phyloP scores from a whole-genome alignment of 208 protist species.

The Leptomonas pyrrhocoris region DNA sequence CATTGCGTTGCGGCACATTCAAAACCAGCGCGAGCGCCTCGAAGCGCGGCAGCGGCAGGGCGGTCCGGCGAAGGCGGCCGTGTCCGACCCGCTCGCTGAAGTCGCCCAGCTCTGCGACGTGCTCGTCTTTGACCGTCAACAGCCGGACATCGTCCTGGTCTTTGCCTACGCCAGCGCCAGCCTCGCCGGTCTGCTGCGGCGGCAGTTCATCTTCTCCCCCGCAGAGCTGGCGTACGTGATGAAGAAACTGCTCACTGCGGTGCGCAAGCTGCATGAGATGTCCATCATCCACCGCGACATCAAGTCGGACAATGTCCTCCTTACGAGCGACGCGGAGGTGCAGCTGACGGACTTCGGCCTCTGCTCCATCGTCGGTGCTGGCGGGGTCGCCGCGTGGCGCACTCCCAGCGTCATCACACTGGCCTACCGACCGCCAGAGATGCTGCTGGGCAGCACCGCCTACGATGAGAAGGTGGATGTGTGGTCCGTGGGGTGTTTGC shows the following conservation, averaged over 20 bases:
- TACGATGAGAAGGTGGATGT: conserved; percentile 94
- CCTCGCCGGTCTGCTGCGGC: conserved; percentile 67
- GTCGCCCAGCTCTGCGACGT: conserved; percentile 78
- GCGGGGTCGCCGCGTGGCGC: conserved; percentile 27
- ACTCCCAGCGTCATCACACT: conserved; percentile 95
- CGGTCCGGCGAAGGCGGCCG: neutral
- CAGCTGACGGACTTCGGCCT: conserved; percentile 88
- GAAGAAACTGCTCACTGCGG: conserved; percentile 58
- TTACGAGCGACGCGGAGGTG: conserved; percentile 63
- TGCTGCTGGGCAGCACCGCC: conserved; percentile 85
- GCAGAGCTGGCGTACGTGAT: conserved; percentile 80
- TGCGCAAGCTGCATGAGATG: conserved; percentile 81
- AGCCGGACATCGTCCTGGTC: conserved; percentile 79
- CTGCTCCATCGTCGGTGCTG: conserved; percentile 58
- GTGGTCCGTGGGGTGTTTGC: conserved; percentile 94
- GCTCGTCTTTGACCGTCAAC: conserved; percentile 55
- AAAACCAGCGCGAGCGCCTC: conserved; percentile 52
- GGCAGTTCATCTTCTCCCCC: conserved; percentile 63
- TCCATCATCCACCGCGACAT: conserved; percentile 93
- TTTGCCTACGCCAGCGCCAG: conserved; percentile 79
- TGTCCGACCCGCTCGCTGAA: conserved; percentile 57
- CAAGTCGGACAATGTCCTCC: conserved; percentile 89
- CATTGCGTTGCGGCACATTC: conserved; percentile 80
- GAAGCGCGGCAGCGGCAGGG: conserved; percentile 17
- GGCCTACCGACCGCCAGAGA: conserved; percentile 95